Evolutionary conservation across 23 red algal species (phyloP).

Genomic region (Gracilariopsis chorda): DNA sequence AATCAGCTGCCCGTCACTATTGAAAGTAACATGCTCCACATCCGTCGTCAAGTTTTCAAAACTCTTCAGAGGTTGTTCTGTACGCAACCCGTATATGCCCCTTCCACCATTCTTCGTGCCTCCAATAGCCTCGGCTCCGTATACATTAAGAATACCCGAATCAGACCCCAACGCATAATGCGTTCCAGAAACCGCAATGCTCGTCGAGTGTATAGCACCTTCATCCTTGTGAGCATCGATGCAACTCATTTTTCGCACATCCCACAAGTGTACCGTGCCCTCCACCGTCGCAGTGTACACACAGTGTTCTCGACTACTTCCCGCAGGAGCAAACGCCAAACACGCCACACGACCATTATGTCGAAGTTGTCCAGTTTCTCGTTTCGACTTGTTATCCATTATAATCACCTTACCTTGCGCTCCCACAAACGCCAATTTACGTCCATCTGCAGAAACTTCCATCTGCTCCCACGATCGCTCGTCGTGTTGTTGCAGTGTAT

Average conservation of each 20-base stretch:
- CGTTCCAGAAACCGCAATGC: conserved; percentile 25
- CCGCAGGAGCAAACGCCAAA: conserved; percentile 14
- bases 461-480: conserved; percentile 56
- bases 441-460: conserved; percentile 58
- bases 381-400: conserved; percentile 43
- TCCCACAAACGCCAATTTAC: conserved; percentile 59
- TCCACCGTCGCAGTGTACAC: conserved; percentile 33
- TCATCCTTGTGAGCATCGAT: conserved; percentile 63
- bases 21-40: conserved; percentile 57
- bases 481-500: conserved; percentile 2
- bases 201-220: conserved; percentile 53
- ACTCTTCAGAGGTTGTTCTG: not conserved
- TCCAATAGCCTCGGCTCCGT: not conserved
- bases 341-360: conserved; percentile 40
- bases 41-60: conserved; percentile 72
- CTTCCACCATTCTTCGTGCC: not conserved
- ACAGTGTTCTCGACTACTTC: conserved; percentile 18
- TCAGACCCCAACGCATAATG: conserved; percentile 71
- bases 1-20: conserved; percentile 50
- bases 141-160: conserved; percentile 80
- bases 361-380: conserved; percentile 63
- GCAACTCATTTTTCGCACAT: conserved; percentile 48
- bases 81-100: not conserved
- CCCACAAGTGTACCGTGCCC: conserved; percentile 76
- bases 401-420: conserved; percentile 58